Conservation (phyloP, 208 protist genomes). For the Trypanosoma avium region DNA sequence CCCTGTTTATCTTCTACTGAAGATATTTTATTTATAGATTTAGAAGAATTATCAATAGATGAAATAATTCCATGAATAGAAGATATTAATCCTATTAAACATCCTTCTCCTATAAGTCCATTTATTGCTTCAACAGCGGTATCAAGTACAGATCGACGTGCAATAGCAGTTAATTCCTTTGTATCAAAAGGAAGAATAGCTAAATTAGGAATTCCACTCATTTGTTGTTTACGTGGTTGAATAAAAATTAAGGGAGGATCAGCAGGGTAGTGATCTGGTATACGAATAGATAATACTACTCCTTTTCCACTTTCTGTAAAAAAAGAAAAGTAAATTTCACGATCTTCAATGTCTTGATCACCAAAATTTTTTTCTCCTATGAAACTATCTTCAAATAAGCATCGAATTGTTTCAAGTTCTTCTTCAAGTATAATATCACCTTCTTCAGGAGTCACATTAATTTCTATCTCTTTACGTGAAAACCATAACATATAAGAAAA, state of each 20-base stretch:
- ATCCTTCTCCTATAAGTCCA: slow-evolving; percentile 53
- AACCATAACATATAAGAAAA: slow-evolving; percentile 86
- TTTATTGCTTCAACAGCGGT: slow-evolving; percentile 72
- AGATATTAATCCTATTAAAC: slow-evolving; percentile 67
- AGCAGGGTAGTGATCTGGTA: slow-evolving; percentile 76
- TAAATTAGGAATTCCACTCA: slow-evolving; percentile 27
- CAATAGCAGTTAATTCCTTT: slow-evolving; percentile 51
- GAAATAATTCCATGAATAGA: slow-evolving; percentile 66
- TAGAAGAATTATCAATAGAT: slow-evolving; percentile 10
- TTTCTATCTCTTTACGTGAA: slow-evolving; percentile 41
- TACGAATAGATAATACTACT: slow-evolving; percentile 59
- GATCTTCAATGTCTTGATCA: slow-evolving; percentile 51
- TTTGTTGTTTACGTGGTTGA: slow-evolving; percentile 34
- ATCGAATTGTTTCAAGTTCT: slow-evolving; percentile 62
- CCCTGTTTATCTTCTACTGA: not conserved
- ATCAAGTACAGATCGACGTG: slow-evolving; percentile 68
- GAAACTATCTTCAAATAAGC: slow-evolving; percentile 73
- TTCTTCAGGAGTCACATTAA: slow-evolving; percentile 38
- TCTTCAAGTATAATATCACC: slow-evolving; percentile 60
- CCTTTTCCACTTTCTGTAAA: slow-evolving; percentile 41
- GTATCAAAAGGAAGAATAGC: slow-evolving; percentile 52
- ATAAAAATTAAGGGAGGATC: slow-evolving; percentile 73
- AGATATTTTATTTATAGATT: not conserved
- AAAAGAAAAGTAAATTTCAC: slow-evolving; percentile 74
- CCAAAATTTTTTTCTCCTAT: slow-evolving; percentile 55